Evolutionary conservation across 768 basidiomycete species (phyloP), one percentile per base, ranked within the genome.

Genomic region (Suillus placidus): DNA sequence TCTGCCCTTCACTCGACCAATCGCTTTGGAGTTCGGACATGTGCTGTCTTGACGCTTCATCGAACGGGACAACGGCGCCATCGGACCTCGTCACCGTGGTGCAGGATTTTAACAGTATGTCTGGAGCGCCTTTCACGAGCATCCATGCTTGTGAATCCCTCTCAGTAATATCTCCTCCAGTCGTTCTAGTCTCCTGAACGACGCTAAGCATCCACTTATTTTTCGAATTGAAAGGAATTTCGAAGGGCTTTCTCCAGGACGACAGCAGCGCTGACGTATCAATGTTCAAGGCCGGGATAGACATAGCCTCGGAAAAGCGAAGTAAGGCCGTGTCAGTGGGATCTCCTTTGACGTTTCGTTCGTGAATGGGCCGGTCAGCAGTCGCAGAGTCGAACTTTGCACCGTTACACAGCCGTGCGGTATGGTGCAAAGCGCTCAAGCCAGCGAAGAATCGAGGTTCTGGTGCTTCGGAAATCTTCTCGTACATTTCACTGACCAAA

Each of bases 141-240:
- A 88, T 73, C 72, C 82, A 74, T 0, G 66, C 70, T 40, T 6
- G 68, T 8, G 61, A 35, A 7, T 49, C 45, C 57, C 67, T 63
- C 63, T 69, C 58, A 51, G 43, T 52, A 20, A 66, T 60, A 2
- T 68, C 55, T 30, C 66, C 60, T 16, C 68, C 47, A n/a, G 56
- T 56, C 61, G 66, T 10, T 68, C 69, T 54, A 68, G 71, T 65
- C 42, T 76, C 43, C 13, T 73, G 58, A 1, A 80, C 68, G 61
- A 84, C 76, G 60, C 81, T 84, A 57, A 87, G 77, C 83, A 87
- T 87, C 81, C 81, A 87, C 71, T 88, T 88, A 68, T 85, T 84
- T 69, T 80, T 81, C 13, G 84, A 86, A 60, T 83, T 82, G 73
- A 82, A 82, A 1, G 79, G 81, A 26, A 82, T 77, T 64, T 79